Base-by-base conservation (phyloP, 768 basidiomycete genomes). In the Exidia glandulosa region DNA sequence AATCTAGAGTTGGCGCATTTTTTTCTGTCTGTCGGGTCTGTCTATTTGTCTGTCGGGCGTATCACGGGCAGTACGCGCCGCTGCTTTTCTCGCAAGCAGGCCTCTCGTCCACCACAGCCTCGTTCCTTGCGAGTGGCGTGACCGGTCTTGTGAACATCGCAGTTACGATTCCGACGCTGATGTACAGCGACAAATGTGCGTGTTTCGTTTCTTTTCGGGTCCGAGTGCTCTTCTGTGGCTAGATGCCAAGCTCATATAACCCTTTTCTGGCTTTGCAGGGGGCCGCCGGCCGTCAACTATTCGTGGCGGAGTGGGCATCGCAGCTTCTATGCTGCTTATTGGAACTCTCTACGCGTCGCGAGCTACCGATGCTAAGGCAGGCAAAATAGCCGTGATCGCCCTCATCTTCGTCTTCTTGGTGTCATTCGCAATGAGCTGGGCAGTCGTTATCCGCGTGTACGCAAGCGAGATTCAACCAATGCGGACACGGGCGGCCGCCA, bases 61-160 rank as follows among this genome's bases (percentile, higher is more conserved):
- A n/a, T n/a, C n/a, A n/a, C n/a, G n/a, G 63, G 14, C 66, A 77
- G 65, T 78, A 77, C 59, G 79, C 78, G 0, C 80, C 80, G 0
- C 70, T 76, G 9, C 69, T 80, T 13, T 81, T 81, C 63, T 66
- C 73, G 2, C 79, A 81, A 62, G 77, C 77, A 1, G 77, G 81
- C n/a, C 73, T 81, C n/a, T 73, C 74, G 13, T 72, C 72, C 2
- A 67, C 69, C n/a, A 72, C 74, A n/a, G 74, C 79, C 2, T 73
- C 77, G 2, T 80, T 81, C 68, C 71, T 81, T 33, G 79, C 78
- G 0, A 79, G 79, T 1, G 81, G 79, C 3, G 70, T 81, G 13
- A 76, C 77, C 1, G 81, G 79, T 32, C 69, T 81, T 41, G 63
- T 79, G 34, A 76, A 75, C 61, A 61, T 80, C 23, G 68, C 68